Evolutionary conservation across 306 rosid species (phyloP).

Genomic region (Ceratonia siliqua): DNA sequence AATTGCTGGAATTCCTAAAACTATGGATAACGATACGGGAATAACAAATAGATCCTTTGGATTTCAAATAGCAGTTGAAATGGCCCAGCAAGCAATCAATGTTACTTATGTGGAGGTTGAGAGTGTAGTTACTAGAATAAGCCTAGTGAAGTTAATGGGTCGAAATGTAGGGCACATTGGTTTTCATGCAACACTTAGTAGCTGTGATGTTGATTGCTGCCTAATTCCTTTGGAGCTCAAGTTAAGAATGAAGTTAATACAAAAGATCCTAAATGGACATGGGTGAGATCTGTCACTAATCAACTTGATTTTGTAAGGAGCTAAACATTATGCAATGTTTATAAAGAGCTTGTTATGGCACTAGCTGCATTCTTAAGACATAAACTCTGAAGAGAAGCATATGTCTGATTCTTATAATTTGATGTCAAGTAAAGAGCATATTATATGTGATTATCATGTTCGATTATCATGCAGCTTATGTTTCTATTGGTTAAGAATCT

Average conservation of each 20-base stretch:
- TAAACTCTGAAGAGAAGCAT: neutral
- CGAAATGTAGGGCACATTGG: conserved; percentile 85
- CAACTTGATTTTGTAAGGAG: conserved; percentile 74
- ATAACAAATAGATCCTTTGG: conserved; percentile 87
- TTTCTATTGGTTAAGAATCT: neutral
- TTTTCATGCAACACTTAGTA: conserved; percentile 74
- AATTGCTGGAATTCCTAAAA: conserved; percentile 83
- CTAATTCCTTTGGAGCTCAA: conserved; percentile 74
- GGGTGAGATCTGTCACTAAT: conserved; percentile 85
- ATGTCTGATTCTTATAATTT: too few species aligned
- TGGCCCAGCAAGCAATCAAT: conserved; percentile 79
- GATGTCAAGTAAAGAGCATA: neutral
- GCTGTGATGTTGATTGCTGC: conserved; percentile 91
- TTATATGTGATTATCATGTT: conserved; percentile 5
- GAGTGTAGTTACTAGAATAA: conserved; percentile 87
- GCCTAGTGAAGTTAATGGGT: conserved; percentile 89
- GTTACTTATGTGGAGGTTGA: conserved; percentile 85
- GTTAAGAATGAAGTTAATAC: conserved; percentile 63
- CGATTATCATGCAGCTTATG: neutral
- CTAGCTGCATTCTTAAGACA: neutral
- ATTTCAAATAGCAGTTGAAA: conserved; percentile 89
- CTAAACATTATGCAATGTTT: neutral
- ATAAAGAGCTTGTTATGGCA: neutral
- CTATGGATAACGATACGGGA: conserved; percentile 87
- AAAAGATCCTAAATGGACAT: conserved; percentile 82